Base-by-base conservation (phyloP, 1,284 basidiomycete genomes). In the Ustilago trichophora region DNA sequence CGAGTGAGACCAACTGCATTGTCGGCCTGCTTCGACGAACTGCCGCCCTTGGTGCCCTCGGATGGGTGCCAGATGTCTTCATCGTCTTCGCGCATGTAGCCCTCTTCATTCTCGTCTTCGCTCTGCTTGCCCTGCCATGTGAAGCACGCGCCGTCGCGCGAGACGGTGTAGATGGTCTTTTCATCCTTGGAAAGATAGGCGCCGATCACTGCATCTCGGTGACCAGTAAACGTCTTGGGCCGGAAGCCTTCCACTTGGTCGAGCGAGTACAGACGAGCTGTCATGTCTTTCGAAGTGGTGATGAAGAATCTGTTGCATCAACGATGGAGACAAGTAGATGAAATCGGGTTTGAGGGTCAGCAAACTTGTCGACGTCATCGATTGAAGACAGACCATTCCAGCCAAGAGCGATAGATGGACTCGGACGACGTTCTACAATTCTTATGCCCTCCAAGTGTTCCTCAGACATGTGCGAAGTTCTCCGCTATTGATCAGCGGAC, bases 151-250 rank as follows among this genome's bases (percentile, higher is more conserved):
- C 96, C 96, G 72, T 99, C 96, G 47, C 92, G 88, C 57, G 92
- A 93, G 40, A 98, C 87, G 4, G 91, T 93, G 77, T 91, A 92
- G 66, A 93, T 90, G 35, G 72, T 89, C 75, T 87, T 87, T 40
- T 89, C 89, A 77, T 97, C 91, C 1, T 86, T 82, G 3, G 93
- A 90, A 78, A 98, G 97, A 83, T 91, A 98, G 0, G 94, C 94
- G 24, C 87, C 87, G 2, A 98, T 69, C 0, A 99, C 91, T 0
- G 90, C 86, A 78, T 95, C 93, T 48, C 89, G 87, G 80, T 99
- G 96, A 1, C 96, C 96, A 11, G 93, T 91, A 82, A 98, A 97
- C 0, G 92, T 96, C 84, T 97, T 98, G 2, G 96, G 93, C 63
- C 91, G 86, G 84, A 95, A 99, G 0, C 91, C 92, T 73, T 94